Evolutionary conservation across 1,284 basidiomycete genomes (phyloP), one percentile per base, ranked within the genome.

Genomic region (Ganoderma lingzhi): DNA sequence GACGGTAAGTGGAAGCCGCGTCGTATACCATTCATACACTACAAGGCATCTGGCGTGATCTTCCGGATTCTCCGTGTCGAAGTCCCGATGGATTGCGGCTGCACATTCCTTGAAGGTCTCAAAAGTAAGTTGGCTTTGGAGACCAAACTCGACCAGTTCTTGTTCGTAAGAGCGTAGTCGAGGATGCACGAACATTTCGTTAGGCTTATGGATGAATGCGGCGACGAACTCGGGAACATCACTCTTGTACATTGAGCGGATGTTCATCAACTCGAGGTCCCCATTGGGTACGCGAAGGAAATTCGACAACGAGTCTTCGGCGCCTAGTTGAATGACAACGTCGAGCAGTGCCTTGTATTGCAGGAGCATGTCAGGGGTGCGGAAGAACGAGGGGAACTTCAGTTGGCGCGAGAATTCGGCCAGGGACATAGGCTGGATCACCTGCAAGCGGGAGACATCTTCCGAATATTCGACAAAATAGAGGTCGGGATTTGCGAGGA

Each of bases 21-120:
- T 72, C 55, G 74, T 78, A 64, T 83, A 86, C 1, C 75, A 77
- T 1, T 73, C 69, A 65, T 80, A 85, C 1, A 84, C 73, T 28
- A 76, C 65, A 6, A 63, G 62, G 4, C 84, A 82, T 28, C 81
- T 72, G 28, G 71, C 17, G 6, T 12, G 32, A 12, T 69, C 60
- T 8, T 48, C 9, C 15, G 28, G 45, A 17, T 17, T 35, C 6
- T 32, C 41, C 35, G 45, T 48, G 42, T 51, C 39, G 56, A 62
- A 64, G 32, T 71, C 67, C 17, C 62, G 51, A 23, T 70, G 23
- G 9, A 73, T 62, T 3, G 63, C 65, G 14, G 17, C 9, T 5
- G 37, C 70, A 37, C 74, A 74, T 19, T 53, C 45, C 39, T 66
- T 63, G 70, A 74, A 74, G 19, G 39, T 53, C 2, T 65, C 48